Conservation (phyloP, 2,329 filamentous ascomycete genomes). For the Colletotrichum graminicola region DNA sequence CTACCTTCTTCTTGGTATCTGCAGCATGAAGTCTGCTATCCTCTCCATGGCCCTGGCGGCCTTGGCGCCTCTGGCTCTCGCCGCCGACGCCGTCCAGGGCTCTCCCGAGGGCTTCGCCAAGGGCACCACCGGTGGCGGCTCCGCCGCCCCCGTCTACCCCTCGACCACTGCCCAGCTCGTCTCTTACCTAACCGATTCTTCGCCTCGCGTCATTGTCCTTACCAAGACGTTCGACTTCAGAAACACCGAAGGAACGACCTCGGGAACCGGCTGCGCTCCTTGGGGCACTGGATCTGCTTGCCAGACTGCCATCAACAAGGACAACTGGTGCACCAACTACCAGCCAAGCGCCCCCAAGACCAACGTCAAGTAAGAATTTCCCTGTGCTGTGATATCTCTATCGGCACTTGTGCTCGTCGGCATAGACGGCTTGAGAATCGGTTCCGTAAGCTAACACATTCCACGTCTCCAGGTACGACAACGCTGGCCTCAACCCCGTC, state of each 20-base stretch:
- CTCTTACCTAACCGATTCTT: conserved; percentile 67
- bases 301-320: conserved; percentile 71
- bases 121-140: conserved; percentile 67
- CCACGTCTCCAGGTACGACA: conserved; percentile 55
- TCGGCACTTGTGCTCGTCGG: background rate
- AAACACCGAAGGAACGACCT: conserved; percentile 8
- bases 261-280: conserved; percentile 12
- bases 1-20: background rate
- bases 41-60: conserved; percentile 39
- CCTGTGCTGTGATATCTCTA: background rate
- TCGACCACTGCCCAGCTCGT: conserved; percentile 67
- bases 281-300: conserved; percentile 59
- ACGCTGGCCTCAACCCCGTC: conserved; percentile 64
- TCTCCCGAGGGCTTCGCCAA: conserved; percentile 59
- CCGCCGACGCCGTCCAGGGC: conserved; percentile 52
- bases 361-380: conserved; percentile 48
- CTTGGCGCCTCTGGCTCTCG: conserved; percentile 34
- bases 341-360: conserved; percentile 63
- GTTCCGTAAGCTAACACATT: background rate
- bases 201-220: conserved; percentile 69
- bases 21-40: conserved; percentile 32
- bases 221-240: conserved; percentile 68
- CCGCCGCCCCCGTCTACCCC: conserved; percentile 65
- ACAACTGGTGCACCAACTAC: conserved; percentile 71
- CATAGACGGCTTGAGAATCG: no score